phyloP scores from a whole-genome alignment of 179 eudicot species.

The Beta corolliflora region DNA sequence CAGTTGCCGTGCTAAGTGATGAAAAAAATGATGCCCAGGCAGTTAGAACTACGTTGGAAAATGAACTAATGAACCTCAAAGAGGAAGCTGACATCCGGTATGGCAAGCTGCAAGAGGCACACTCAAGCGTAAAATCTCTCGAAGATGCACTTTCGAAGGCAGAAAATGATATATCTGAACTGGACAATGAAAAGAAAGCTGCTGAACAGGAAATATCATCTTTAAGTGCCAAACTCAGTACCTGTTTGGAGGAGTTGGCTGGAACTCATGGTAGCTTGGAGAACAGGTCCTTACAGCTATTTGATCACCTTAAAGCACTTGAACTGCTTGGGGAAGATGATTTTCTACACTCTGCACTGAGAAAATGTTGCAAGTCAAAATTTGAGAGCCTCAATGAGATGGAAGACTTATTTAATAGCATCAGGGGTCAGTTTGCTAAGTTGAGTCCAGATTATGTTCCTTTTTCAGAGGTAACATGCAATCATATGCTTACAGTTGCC shows the following conservation, averaged over 20 bases:
- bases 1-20: slow-evolving; percentile 51
- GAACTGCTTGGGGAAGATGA: slow-evolving; percentile 60
- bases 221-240: slow-evolving; percentile 59
- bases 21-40: slow-evolving; percentile 57
- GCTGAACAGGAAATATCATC: slow-evolving; percentile 57
- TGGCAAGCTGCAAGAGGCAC: slow-evolving; percentile 44
- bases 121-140: slow-evolving; percentile 34
- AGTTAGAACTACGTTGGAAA: slow-evolving; percentile 47
- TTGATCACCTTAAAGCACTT: slow-evolving; percentile 59
- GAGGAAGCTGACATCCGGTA: slow-evolving; percentile 42
- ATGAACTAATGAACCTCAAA: slow-evolving; percentile 55
- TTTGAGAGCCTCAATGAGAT: slow-evolving; percentile 61
- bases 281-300: slow-evolving; percentile 58
- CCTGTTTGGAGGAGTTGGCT: slow-evolving; percentile 79
- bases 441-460: slow-evolving; percentile 46
- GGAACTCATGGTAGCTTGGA: slow-evolving; percentile 57
- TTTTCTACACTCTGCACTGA: slow-evolving; percentile 45
- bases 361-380: slow-evolving; percentile 45
- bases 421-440: slow-evolving; percentile 44
- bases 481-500: slow-evolving; percentile 8
- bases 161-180: slow-evolving; percentile 33
- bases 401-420: slow-evolving; percentile 56
- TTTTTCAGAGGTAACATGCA: slow-evolving; percentile 51
- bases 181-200: slow-evolving; percentile 38
- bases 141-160: slow-evolving; percentile 41